Evolutionary conservation across 2,329 filamentous ascomycete species (phyloP).

Genomic region (Reticulascus tulasneorum): DNA sequence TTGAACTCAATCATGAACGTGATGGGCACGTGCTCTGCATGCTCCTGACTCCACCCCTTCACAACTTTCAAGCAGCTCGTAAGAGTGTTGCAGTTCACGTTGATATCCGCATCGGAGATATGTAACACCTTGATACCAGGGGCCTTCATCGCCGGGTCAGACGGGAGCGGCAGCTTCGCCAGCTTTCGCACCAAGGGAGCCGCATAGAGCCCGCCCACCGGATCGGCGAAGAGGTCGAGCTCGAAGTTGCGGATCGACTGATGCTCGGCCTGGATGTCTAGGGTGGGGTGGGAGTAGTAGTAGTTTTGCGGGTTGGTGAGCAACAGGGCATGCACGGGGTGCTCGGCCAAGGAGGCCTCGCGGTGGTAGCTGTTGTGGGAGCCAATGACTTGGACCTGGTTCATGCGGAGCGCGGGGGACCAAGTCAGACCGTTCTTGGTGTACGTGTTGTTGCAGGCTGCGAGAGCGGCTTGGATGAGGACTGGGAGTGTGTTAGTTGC

Average conservation of each 20-base stretch:
- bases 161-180: conserved; percentile 32
- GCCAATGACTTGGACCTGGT: conserved; percentile 47
- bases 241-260: conserved; percentile 44
- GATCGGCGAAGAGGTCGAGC: conserved; percentile 45
- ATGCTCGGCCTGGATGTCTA: conserved; percentile 39
- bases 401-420: conserved; percentile 37
- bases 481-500: conserved; percentile 1
- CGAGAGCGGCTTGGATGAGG: conserved; percentile 5
- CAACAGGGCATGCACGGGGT: conserved; percentile 32
- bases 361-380: conserved; percentile 50
- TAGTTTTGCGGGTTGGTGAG: conserved; percentile 33
- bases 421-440: conserved; percentile 26
- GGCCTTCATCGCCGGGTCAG: conserved; percentile 32
- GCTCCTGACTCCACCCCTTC: conserved; percentile 37
- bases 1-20: conserved; percentile 48
- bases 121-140: conserved; percentile 47
- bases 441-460: conserved; percentile 12
- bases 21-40: conserved; percentile 41
- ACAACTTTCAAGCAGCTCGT: conserved; percentile 37
- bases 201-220: conserved; percentile 42
- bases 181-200: conserved; percentile 37
- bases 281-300: conserved; percentile 43
- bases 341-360: conserved; percentile 38
- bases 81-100: conserved; percentile 42
- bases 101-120: conserved; percentile 44